phyloP scores from a whole-genome alignment of 192 early-diverging fungal genomes.

The Dissophora globulifera region DNA sequence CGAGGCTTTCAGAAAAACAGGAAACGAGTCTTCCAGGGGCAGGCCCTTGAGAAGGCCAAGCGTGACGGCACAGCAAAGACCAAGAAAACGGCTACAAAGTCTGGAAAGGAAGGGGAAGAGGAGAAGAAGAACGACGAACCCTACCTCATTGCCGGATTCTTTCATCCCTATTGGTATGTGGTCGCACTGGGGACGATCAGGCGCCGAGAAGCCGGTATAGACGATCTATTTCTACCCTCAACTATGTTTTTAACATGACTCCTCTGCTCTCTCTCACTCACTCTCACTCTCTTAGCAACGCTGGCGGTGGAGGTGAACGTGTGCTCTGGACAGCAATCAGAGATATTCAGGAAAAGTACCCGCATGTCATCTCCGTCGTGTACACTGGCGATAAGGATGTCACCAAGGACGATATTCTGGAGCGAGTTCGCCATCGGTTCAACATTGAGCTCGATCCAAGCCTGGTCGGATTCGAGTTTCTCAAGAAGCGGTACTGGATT shows the following conservation, averaged over 20 bases:
- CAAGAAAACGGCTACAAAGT: not conserved
- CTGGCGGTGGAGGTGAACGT: conserved; percentile 95
- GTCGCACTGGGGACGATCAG: too few species aligned
- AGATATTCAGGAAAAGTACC: conserved; percentile 78
- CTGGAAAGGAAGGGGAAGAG: not conserved
- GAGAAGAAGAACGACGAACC: conserved; percentile 37
- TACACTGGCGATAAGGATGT: conserved; percentile 81
- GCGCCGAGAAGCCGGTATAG: too few species aligned
- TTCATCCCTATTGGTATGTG: conserved; percentile 89
- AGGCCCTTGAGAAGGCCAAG: conserved; percentile 6
- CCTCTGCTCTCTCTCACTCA: too few species aligned
- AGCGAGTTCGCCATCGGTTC: conserved; percentile 73
- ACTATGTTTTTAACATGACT: too few species aligned
- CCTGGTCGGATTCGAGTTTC: conserved; percentile 69
- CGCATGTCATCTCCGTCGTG: conserved; percentile 74
- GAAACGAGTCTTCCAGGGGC: conserved; percentile 26
- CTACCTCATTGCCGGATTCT: conserved; percentile 78
- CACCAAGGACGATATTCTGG: conserved; percentile 66
- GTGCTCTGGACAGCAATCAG: conserved; percentile 94
- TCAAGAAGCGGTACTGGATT: conserved; percentile 73
- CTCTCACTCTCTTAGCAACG: conserved; percentile 62
- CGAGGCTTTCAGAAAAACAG: conserved; percentile 32
- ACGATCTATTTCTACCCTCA: too few species aligned
- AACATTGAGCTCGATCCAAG: conserved; percentile 69
- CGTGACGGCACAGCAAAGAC: not conserved